phyloP scores from a whole-genome alignment of 2,329 filamentous ascomycete species.

The Hymenoscyphus albidus region DNA sequence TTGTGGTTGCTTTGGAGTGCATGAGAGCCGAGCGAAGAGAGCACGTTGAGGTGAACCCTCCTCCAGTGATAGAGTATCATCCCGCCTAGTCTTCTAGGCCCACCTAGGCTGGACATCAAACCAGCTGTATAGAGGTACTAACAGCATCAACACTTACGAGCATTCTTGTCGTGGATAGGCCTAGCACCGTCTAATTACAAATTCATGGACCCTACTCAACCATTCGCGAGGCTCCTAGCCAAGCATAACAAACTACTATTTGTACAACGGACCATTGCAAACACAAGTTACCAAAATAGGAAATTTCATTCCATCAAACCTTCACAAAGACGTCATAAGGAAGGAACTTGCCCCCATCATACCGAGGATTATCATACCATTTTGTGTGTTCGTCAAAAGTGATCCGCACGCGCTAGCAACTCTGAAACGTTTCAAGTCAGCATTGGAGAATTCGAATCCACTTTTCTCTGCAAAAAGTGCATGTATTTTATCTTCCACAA shows the following conservation, averaged over 20 bases:
- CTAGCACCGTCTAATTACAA: neutral
- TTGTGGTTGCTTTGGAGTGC: neutral
- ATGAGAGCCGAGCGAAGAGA: neutral
- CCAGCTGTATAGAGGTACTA: too few species aligned
- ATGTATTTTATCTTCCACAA: neutral
- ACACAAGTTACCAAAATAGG: neutral
- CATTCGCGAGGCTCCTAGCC: too few species aligned
- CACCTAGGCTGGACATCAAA: neutral
- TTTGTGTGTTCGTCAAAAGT: neutral
- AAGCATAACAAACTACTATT: neutral
- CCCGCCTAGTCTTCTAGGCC: too few species aligned
- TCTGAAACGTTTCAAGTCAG: constrained; percentile 3
- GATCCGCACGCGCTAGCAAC: neutral
- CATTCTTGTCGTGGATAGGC: too few species aligned
- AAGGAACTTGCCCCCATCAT: neutral
- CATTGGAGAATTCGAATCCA: too few species aligned
- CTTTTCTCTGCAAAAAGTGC: neutral
- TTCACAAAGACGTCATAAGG: neutral
- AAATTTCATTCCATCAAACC: neutral
- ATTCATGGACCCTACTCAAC: neutral
- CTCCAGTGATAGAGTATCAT: neutral
- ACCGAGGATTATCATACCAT: too few species aligned
- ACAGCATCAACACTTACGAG: too few species aligned
- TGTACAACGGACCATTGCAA: neutral
- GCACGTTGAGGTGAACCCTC: neutral